phyloP scores from a whole-genome alignment of 2,329 filamentous ascomycete genomes.

The Nemania serpens region DNA sequence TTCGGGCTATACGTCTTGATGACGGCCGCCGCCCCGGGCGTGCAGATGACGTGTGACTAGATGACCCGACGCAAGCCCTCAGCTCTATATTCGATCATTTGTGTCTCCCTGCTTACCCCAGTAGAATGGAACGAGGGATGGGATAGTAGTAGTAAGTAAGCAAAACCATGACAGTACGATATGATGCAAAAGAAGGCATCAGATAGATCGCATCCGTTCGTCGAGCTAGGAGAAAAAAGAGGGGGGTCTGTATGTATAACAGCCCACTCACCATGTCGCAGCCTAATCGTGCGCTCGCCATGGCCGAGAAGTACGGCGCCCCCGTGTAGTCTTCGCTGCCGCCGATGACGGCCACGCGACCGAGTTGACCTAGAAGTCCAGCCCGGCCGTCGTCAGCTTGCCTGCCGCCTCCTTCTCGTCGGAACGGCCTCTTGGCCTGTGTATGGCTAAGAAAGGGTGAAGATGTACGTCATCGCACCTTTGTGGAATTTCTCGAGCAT shows the following conservation, averaged over 20 bases:
- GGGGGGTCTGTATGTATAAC: neutral
- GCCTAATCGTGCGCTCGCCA: slow-evolving; percentile 89
- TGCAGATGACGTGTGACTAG: slow-evolving; percentile 93
- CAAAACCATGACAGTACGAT: neutral
- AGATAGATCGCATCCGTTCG: neutral
- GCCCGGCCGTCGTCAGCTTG: slow-evolving; percentile 19
- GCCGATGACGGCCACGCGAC: slow-evolving; percentile 89
- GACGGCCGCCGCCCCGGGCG: slow-evolving; percentile 80
- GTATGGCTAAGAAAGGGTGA: neutral
- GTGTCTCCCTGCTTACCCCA: neutral
- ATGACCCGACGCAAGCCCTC: neutral
- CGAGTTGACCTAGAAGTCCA: slow-evolving; percentile 73
- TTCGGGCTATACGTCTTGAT: slow-evolving; percentile 99
- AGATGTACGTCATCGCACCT: slow-evolving; percentile 57
- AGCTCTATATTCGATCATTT: neutral
- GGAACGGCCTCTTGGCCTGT: neutral
- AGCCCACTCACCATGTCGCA: slow-evolving; percentile 75
- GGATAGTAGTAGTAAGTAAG: neutral
- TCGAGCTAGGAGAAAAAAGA: neutral
- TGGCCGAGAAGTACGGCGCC: slow-evolving; percentile 96
- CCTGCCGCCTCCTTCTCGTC: neutral
- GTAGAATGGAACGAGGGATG: neutral
- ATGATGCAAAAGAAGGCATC: neutral
- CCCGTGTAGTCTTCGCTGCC: slow-evolving; percentile 96
- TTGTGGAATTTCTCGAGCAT: slow-evolving; percentile 97